These are phyloP conservation scores for Colletotrichum falcatum DNA, from an alignment of 2,329 filamentous ascomycete species.

Conservation along the genomic window DNA sequence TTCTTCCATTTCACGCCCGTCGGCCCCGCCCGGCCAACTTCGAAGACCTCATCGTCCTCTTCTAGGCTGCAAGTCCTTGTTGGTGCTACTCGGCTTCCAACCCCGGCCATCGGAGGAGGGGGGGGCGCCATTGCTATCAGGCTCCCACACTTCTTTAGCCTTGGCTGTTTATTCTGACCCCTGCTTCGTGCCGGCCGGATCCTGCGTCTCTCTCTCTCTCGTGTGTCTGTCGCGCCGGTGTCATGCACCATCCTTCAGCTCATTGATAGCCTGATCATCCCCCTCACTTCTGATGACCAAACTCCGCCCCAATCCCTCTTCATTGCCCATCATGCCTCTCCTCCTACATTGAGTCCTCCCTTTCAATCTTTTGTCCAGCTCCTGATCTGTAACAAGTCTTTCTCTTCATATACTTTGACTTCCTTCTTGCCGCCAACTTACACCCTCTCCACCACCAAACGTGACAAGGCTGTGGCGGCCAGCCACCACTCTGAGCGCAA, in stretches of 20 bases:
- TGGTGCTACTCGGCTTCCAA: conserved; percentile 18
- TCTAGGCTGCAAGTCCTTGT: conserved; percentile 28
- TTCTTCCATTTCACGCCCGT: conserved; percentile 20
- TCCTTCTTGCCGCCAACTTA: conserved; percentile 18
- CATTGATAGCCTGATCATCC: conserved; percentile 38
- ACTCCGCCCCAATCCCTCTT: conserved; percentile 1
- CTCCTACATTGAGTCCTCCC: neutral
- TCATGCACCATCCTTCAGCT: conserved; percentile 23
- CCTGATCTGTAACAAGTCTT: neutral
- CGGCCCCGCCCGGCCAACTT: conserved; percentile 35
- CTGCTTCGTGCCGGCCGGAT: conserved; percentile 34
- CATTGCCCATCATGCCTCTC: conserved; percentile 15
- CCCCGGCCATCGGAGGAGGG: neutral
- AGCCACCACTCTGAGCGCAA: conserved; percentile 19
- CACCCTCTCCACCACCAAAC: conserved; percentile 21
- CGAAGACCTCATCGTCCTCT: conserved; percentile 15
- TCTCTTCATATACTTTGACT: neutral
- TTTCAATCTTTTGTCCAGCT: conserved; percentile 7
- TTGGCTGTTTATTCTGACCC: conserved; percentile 17
- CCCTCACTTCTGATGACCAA: conserved; percentile 32
- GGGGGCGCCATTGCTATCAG: conserved; percentile 9
- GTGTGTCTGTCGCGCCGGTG: conserved; percentile 17
- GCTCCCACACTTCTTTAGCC: conserved; percentile 6
- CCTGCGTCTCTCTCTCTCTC: conserved; percentile 18
- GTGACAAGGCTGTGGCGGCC: conserved; percentile 36